A percentile compares a stretch with the other conserved stretches of the same genome.
Evolutionary conservation across 345 rosid species (phyloP).

Genomic region (Cardamine occulta): DNA sequence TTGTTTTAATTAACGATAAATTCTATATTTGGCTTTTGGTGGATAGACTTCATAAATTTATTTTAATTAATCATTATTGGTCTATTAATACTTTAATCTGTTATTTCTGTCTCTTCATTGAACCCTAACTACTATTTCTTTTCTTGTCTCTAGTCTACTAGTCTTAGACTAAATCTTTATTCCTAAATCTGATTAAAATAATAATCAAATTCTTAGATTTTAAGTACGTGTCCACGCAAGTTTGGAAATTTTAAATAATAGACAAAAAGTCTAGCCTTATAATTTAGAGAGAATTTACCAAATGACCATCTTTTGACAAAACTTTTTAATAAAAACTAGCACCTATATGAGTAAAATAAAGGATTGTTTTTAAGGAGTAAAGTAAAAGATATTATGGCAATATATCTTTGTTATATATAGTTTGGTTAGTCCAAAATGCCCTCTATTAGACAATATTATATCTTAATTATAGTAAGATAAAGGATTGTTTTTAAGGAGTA

Average conservation of each 20-base stretch:
- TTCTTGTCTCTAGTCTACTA: constrained; percentile 8
- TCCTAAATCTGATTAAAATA: background rate
- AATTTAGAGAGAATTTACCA: background rate
- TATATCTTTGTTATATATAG: background rate
- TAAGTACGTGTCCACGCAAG: constrained; percentile 28
- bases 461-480: too few relatives aligned
- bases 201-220: background rate
- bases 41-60: background rate
- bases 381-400: background rate
- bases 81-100: constrained; percentile 8
- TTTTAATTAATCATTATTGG: constrained; percentile 5
- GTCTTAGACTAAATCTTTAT: constrained; percentile 1
- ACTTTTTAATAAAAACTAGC: background rate
- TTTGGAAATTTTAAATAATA: background rate
- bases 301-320: background rate
- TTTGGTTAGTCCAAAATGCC: background rate
- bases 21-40: constrained; percentile 10
- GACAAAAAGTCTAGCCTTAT: background rate
- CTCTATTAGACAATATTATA: background rate
- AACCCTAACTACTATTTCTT: background rate
- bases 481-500: too few relatives aligned
- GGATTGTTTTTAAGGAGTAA: background rate
- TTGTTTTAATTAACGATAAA: background rate
- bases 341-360: background rate
- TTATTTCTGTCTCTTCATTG: constrained; percentile 7